Evolutionary conservation across 2,329 filamentous ascomycete genomes (phyloP).

Genomic region (Hypoxylon sp.): DNA sequence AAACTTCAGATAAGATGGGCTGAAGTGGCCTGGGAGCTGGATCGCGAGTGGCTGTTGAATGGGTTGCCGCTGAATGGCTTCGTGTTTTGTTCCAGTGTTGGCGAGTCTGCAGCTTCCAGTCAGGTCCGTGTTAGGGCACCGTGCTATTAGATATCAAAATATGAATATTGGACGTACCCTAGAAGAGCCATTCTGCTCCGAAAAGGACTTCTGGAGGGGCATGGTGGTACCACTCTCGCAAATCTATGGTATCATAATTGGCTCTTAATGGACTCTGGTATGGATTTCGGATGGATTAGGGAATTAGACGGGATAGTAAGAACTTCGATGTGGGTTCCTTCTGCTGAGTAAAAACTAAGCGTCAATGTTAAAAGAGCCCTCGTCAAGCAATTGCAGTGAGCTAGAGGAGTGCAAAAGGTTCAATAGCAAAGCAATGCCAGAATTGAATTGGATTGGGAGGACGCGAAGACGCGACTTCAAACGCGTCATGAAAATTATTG

Average conservation of each 20-base stretch:
- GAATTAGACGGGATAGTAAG: background rate
- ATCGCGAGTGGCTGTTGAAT: slow-evolving; percentile 51
- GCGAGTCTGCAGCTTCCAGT: slow-evolving; percentile 45
- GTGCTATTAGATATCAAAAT: background rate
- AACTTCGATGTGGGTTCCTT: background rate
- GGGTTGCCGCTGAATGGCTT: slow-evolving; percentile 62
- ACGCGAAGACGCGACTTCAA: slow-evolving; percentile 19
- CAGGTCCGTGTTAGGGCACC: slow-evolving; percentile 1
- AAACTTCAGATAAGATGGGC: slow-evolving; percentile 67
- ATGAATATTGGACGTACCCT: slow-evolving; percentile 46
- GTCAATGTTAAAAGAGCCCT: background rate
- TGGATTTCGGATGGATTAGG: background rate
- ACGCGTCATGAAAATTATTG: slow-evolving; percentile 20
- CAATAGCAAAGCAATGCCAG: slow-evolving; percentile 26
- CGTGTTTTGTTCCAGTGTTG: slow-evolving; percentile 68
- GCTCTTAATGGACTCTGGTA: background rate
- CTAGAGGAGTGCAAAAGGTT: slow-evolving; percentile 21
- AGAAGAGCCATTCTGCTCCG: slow-evolving; percentile 56
- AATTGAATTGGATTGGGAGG: slow-evolving; percentile 21
- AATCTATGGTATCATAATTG: slow-evolving; percentile 45
- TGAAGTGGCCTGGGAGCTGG: slow-evolving; percentile 57
- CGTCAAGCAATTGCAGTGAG: background rate
- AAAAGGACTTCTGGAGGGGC: slow-evolving; percentile 60
- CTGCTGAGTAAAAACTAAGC: background rate
- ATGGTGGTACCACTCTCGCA: slow-evolving; percentile 48